Evolutionary conservation across 2,329 filamentous ascomycete species (phyloP).

Genomic region (Monosporascus sp.): DNA sequence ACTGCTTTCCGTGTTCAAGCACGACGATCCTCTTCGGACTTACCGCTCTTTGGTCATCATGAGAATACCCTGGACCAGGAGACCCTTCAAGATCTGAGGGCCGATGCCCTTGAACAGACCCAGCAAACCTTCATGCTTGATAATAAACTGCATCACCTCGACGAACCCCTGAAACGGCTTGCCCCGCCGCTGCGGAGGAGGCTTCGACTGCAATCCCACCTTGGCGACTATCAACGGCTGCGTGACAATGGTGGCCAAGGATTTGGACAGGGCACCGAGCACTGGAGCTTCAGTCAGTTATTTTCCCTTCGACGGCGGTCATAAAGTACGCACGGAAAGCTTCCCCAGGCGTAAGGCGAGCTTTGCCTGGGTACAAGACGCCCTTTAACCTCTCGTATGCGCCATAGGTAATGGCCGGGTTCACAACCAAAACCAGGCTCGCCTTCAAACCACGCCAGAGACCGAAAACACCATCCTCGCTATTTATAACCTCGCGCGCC

Average conservation of each 20-base stretch:
- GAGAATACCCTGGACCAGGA: slow-evolving; percentile 88
- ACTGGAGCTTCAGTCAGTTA: slow-evolving; percentile 44
- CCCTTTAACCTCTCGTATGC: slow-evolving; percentile 87
- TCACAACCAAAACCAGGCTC: slow-evolving; percentile 89
- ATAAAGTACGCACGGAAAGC: slow-evolving; percentile 70
- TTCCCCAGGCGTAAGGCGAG: slow-evolving; percentile 73
- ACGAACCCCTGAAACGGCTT: slow-evolving; percentile 90
- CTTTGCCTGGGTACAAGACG: slow-evolving; percentile 70
- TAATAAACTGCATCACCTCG: slow-evolving; percentile 92
- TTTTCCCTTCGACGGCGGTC: background rate
- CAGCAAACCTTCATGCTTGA: slow-evolving; percentile 75
- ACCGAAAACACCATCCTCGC: slow-evolving; percentile 83
- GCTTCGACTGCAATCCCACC: slow-evolving; percentile 90
- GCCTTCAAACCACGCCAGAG: slow-evolving; percentile 95
- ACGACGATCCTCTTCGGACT: slow-evolving; percentile 16
- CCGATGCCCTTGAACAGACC: slow-evolving; percentile 97
- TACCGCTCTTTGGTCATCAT: slow-evolving; percentile 99
- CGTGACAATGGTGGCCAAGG: slow-evolving; percentile 83
- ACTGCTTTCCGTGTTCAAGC: background rate
- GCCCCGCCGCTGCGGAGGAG: slow-evolving; percentile 75
- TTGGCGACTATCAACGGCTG: slow-evolving; percentile 97
- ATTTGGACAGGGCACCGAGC: slow-evolving; percentile 88
- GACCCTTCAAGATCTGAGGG: slow-evolving; percentile 86
- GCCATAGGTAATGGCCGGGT: slow-evolving; percentile 96
- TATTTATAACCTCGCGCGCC: slow-evolving; percentile 79